A percentile compares a stretch with the other conserved stretches of the same genome.
These are phyloP conservation scores for Panicum hallii DNA, from an alignment of 202 grass and related monocot genomes.

Conservation along the genomic window DNA sequence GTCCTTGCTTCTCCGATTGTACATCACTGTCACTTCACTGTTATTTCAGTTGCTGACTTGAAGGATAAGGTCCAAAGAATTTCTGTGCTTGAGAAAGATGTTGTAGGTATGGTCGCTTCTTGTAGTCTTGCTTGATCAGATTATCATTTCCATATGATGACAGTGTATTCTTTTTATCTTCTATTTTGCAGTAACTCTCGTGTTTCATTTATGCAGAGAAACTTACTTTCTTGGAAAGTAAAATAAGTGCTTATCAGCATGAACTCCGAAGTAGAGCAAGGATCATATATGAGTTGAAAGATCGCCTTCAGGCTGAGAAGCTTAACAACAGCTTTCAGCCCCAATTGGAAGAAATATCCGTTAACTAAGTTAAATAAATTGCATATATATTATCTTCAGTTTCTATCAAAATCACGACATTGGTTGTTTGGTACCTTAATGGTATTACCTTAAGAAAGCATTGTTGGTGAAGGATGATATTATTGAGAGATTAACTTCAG, in stretches of 20 bases:
- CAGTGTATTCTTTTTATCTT: slow-evolving; percentile 30
- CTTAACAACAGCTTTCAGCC: slow-evolving; percentile 61
- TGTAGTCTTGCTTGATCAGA: slow-evolving; percentile 20
- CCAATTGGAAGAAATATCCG: slow-evolving; percentile 87
- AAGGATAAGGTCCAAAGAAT: slow-evolving; percentile 78
- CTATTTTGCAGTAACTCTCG: slow-evolving; percentile 33
- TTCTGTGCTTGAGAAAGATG: slow-evolving; percentile 77
- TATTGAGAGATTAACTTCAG: slow-evolving; percentile 74
- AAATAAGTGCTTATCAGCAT: slow-evolving; percentile 65
- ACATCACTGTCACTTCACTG: slow-evolving; percentile 11
- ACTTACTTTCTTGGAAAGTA: slow-evolving; percentile 70
- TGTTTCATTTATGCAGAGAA: slow-evolving; percentile 58
- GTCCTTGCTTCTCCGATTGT: slow-evolving; percentile 1
- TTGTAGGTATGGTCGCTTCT: slow-evolving; percentile 60
- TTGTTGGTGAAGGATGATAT: slow-evolving; percentile 74
- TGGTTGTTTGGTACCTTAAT: slow-evolving; percentile 60
- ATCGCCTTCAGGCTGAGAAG: slow-evolving; percentile 62
- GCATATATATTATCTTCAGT: not conserved
- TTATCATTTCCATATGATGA: slow-evolving; percentile 28
- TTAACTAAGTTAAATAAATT: slow-evolving; percentile 37
- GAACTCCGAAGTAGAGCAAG: slow-evolving; percentile 67
- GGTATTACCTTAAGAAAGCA: slow-evolving; percentile 69
- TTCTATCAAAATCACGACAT: slow-evolving; percentile 28
- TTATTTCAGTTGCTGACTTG: slow-evolving; percentile 67
- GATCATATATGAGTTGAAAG: slow-evolving; percentile 73